Conservation (phyloP, 306 rosid genomes). For the Carpinus viminea region DNA sequence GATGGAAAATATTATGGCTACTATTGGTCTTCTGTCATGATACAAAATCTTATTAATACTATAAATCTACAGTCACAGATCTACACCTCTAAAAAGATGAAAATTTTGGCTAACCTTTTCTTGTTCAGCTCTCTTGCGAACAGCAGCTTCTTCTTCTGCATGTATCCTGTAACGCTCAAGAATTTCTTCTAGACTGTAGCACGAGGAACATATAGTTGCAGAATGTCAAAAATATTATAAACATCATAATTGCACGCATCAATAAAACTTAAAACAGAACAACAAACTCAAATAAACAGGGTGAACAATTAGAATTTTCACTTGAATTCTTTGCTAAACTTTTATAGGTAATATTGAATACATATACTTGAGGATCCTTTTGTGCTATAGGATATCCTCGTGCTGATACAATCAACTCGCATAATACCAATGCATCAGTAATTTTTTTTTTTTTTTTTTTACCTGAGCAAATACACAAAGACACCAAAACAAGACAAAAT, state of each 20-base stretch:
- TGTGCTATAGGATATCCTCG: not conserved
- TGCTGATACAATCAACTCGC: not conserved
- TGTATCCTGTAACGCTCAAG: slow-evolving; percentile 25
- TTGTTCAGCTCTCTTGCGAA: not conserved
- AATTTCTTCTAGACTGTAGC: slow-evolving; percentile 17
- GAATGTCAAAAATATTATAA: not conserved
- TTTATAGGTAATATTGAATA: too few species aligned
- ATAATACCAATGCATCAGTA: not conserved
- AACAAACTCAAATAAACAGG: not conserved
- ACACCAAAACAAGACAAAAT: too few species aligned
- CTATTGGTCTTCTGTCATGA: not conserved
- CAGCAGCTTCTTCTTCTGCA: slow-evolving; percentile 10
- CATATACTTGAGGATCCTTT: not conserved
- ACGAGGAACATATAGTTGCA: not conserved
- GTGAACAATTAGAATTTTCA: not conserved
- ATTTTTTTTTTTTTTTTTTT: too few species aligned
- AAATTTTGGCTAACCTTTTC: slow-evolving; percentile 17
- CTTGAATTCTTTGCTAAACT: not conserved
- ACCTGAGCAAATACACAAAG: not conserved
- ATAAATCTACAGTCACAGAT: not conserved
- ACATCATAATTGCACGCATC: too few species aligned
- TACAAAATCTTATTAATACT: not conserved
- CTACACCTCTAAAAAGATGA: too few species aligned
- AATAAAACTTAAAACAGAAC: not conserved
- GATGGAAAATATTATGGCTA: not conserved